phyloP scores from a whole-genome alignment of 148 eudicot species.

The Rhododendron kiyosumense region DNA sequence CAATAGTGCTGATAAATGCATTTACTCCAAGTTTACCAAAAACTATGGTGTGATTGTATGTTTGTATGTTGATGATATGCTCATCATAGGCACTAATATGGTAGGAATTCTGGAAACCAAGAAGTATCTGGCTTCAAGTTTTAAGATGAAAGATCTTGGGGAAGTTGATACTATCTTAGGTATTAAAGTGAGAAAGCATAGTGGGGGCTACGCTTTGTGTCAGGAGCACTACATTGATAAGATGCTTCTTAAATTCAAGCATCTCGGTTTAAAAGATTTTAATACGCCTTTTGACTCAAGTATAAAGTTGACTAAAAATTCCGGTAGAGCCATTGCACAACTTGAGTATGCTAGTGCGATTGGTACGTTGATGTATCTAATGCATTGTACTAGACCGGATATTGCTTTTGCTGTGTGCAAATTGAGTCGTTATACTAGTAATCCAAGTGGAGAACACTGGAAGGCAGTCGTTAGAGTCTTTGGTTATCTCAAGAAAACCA shows the following conservation, averaged over 20 bases:
- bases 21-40: neutral
- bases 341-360: neutral
- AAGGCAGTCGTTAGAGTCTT: neutral
- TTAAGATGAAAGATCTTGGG: neutral
- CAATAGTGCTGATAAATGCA: neutral
- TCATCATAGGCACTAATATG: neutral
- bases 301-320: neutral
- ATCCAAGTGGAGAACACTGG: neutral
- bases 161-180: neutral
- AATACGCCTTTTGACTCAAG: neutral
- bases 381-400: neutral
- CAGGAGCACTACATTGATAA: neutral
- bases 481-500: neutral
- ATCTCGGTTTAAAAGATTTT: neutral
- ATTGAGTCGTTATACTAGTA: neutral
- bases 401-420: neutral
- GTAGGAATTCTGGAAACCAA: neutral
- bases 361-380: neutral
- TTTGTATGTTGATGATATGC: neutral
- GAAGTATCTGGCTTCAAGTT: neutral
- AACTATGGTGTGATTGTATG: neutral
- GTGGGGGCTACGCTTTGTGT: neutral
- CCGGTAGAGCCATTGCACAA: neutral
- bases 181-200: neutral
- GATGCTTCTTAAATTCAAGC: neutral